Evolutionary conservation across 2,329 filamentous ascomycete species (phyloP), one percentile per base, ranked within the genome.

Genomic region (Cladosporium sp.): DNA sequence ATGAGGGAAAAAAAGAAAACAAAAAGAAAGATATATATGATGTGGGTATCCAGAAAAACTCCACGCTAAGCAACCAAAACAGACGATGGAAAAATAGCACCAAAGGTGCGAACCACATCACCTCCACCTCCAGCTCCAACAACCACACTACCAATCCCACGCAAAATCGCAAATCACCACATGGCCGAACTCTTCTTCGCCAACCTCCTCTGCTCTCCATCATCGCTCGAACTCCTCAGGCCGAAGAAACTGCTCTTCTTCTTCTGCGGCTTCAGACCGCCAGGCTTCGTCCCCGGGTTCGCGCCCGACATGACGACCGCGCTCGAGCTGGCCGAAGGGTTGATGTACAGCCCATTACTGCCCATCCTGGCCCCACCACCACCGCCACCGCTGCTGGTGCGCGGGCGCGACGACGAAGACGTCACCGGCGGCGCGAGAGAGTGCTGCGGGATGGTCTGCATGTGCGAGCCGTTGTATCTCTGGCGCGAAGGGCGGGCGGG

Each of bases 121-220:
- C n/a, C n/a, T n/a, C n/a, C n/a, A n/a, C n/a, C n/a, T n/a, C n/a
- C n/a, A n/a, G n/a, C n/a, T n/a, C n/a, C n/a, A n/a, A n/a, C n/a
- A n/a, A n/a, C n/a, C n/a, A n/a, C 22, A 27, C 22, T 5, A 4
- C 5, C 22, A 4, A 27, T 27, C 22, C 9, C 22, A 27, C 22
- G 5, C 22, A n/a, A n/a, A n/a, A n/a, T n/a, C n/a, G n/a, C n/a
- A n/a, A n/a, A n/a, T 38, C 49, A 73, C 59, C 72, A 74, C 66
- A 73, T 69, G 39, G 69, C 67, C 54, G 70, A 73, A 51, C 68
- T 63, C 59, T 74, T 74, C 63, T 73, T 74, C 50, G 61, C 63
- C 54, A 73, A 55, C 48, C 66, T 69, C 47, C 48, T 57, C 34
- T 55, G 48, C 36, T 58, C 52, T n/a, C 32, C 32, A 17, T 64